Percentiles rank a stretch among this genome's conserved stretches.
phyloP scores from a whole-genome alignment of 176 grass and related monocot species.

The Carex cristatella region DNA sequence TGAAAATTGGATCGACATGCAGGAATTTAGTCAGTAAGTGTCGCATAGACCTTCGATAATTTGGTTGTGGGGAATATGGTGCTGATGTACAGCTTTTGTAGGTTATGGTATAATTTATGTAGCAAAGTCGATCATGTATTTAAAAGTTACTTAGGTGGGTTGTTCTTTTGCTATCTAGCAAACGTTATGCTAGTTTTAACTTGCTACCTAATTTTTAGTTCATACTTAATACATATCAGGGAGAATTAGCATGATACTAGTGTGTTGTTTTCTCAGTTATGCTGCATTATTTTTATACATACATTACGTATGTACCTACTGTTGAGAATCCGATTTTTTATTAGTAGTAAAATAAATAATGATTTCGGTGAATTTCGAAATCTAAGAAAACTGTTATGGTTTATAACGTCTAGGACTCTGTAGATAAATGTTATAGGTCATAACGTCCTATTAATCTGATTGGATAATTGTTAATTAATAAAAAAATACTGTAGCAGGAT shows the following conservation, averaged over 20 bases:
- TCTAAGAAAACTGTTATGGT: too few species aligned
- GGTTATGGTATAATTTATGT: background rate
- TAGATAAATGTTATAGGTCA: too few species aligned
- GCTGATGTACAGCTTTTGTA: slow-evolving; percentile 7
- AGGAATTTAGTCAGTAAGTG: slow-evolving; percentile 3
- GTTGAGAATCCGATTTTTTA: background rate
- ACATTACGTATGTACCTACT: background rate
- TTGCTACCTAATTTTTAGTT: background rate
- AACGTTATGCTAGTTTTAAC: slow-evolving; percentile 1
- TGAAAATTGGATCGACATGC: background rate
- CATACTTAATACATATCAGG: background rate
- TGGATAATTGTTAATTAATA: too few species aligned
- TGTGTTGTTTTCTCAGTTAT: background rate
- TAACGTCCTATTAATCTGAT: too few species aligned
- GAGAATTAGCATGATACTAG: background rate
- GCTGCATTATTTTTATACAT: background rate
- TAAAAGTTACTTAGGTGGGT: background rate
- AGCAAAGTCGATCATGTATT: background rate
- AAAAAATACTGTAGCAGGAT: too few species aligned
- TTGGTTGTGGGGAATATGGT: background rate
- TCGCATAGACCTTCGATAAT: background rate
- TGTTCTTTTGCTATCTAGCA: background rate
- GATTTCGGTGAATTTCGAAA: too few species aligned
- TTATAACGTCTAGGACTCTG: too few species aligned
- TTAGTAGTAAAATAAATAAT: too few species aligned